Evolutionary conservation across 2,329 filamentous ascomycete genomes (phyloP).

Genomic region (Cordyceps cicadae): DNA sequence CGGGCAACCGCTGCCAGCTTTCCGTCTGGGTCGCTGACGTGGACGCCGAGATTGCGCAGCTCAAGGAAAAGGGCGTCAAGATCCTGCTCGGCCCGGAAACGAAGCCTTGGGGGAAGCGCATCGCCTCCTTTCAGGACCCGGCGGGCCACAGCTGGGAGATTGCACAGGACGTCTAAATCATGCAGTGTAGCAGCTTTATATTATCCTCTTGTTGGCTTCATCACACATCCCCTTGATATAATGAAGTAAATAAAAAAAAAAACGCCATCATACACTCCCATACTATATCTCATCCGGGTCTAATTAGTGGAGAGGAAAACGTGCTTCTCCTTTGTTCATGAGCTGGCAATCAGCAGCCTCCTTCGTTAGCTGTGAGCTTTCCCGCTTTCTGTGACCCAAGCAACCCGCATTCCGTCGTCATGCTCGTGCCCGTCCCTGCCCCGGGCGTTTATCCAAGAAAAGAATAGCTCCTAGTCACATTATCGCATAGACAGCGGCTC

Average conservation of each 20-base stretch:
- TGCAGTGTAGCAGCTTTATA: not conserved
- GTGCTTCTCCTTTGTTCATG: not conserved
- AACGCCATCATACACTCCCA: not conserved
- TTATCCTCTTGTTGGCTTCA: not conserved
- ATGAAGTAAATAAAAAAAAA: not conserved
- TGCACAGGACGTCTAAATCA: constrained; percentile 7
- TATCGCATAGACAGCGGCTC: constrained; percentile 5
- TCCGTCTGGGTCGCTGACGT: constrained; percentile 14
- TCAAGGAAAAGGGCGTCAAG: constrained; percentile 9
- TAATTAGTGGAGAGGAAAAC: not conserved
- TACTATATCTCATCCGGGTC: not conserved
- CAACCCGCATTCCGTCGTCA: not conserved
- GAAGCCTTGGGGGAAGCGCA: constrained; percentile 13
- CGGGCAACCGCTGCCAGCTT: constrained; percentile 11
- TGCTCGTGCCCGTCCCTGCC: not conserved
- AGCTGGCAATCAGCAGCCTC: not conserved
- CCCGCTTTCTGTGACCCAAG: not conserved
- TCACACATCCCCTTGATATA: not conserved
- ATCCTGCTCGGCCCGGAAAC: constrained; percentile 10
- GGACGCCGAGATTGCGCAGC: constrained; percentile 11
- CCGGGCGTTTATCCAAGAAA: constrained; percentile 3
- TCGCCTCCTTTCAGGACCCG: constrained; percentile 14
- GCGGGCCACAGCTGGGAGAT: constrained; percentile 13
- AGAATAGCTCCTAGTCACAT: constrained; percentile 4
- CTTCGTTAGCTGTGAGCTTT: constrained; percentile 2